A percentile compares a stretch with the other conserved stretches of the same genome.
Evolutionary conservation across 495 filamentous ascomycete species (phyloP).

Genomic region (Hypoxylon subgilvum): DNA sequence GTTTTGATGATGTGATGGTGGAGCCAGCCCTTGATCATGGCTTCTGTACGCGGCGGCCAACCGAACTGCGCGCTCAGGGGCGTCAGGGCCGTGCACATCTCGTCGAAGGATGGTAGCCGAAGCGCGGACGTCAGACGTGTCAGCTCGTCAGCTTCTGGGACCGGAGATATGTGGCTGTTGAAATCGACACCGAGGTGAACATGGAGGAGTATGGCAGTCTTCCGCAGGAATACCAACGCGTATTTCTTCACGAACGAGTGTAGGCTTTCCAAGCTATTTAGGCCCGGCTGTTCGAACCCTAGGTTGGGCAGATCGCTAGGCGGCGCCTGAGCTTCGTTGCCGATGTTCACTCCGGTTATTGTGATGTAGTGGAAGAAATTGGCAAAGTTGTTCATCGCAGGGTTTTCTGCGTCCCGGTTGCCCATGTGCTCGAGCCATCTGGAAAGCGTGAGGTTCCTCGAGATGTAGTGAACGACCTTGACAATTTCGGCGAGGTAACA

Average conservation of each 20-base stretch:
- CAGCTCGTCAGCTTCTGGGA: constrained; percentile 75
- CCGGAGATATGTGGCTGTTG: constrained; percentile 70
- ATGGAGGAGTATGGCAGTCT: constrained; percentile 80
- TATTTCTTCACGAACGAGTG: constrained; percentile 71
- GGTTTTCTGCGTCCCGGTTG: constrained; percentile 41
- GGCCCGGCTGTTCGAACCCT: constrained; percentile 51
- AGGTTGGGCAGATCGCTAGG: constrained; percentile 36
- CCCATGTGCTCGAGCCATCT: constrained; percentile 48
- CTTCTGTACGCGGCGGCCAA: constrained; percentile 46
- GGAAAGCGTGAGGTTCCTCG: constrained; percentile 49
- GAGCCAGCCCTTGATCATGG: constrained; percentile 80
- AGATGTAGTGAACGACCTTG: constrained; percentile 68
- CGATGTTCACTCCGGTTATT: constrained; percentile 39
- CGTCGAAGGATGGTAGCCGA: constrained; percentile 76
- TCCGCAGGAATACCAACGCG: constrained; percentile 87
- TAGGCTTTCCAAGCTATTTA: constrained; percentile 50
- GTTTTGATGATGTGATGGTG: constrained; percentile 59
- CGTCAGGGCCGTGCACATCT: constrained; percentile 66
- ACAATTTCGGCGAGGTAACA: constrained; percentile 93
- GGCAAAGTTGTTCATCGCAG: constrained; percentile 51
- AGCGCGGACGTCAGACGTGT: constrained; percentile 77
- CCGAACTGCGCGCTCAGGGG: constrained; percentile 48
- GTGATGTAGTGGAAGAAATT: constrained; percentile 49
- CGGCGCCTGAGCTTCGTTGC: constrained; percentile 8
- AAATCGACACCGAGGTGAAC: constrained; percentile 90